phyloP scores from a whole-genome alignment of 192 early-diverging fungal genomes.

The Coemansia sp. region DNA sequence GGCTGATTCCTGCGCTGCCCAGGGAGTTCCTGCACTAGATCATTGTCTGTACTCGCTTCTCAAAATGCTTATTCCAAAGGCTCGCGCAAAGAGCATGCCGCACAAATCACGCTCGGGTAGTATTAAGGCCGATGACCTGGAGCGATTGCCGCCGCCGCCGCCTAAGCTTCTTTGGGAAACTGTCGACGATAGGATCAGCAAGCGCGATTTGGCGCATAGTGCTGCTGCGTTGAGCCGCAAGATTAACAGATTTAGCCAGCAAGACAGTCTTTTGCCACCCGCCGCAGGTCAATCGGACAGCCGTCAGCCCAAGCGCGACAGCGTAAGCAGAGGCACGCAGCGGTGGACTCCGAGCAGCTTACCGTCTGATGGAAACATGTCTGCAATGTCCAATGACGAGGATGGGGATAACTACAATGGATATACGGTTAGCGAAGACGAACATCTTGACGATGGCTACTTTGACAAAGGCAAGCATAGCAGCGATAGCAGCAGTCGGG shows the following conservation, averaged over 20 bases:
- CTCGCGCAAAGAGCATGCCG: slow-evolving; percentile 14
- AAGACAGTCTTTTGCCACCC: neutral
- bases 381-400: slow-evolving; percentile 3
- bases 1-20: slow-evolving; percentile 27
- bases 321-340: neutral
- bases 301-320: neutral
- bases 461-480: neutral
- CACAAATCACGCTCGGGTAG: neutral
- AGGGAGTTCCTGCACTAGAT: slow-evolving; percentile 22
- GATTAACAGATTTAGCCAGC: neutral
- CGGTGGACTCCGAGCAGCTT: slow-evolving; percentile 7
- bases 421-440: slow-evolving; percentile 15
- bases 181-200: neutral
- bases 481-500: slow-evolving; percentile 1
- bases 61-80: slow-evolving; percentile 11
- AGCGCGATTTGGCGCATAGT: neutral
- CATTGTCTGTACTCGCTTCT: slow-evolving; percentile 36
- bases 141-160: slow-evolving; percentile 36
- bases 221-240: neutral
- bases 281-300: slow-evolving; percentile 3
- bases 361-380: slow-evolving; percentile 26
- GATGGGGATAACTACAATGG: slow-evolving; percentile 2
- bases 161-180: slow-evolving; percentile 14
- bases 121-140: slow-evolving; percentile 26
- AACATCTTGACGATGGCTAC: slow-evolving; percentile 5